phyloP scores from a whole-genome alignment of 441 rosid species.

The Populus hybrid region DNA sequence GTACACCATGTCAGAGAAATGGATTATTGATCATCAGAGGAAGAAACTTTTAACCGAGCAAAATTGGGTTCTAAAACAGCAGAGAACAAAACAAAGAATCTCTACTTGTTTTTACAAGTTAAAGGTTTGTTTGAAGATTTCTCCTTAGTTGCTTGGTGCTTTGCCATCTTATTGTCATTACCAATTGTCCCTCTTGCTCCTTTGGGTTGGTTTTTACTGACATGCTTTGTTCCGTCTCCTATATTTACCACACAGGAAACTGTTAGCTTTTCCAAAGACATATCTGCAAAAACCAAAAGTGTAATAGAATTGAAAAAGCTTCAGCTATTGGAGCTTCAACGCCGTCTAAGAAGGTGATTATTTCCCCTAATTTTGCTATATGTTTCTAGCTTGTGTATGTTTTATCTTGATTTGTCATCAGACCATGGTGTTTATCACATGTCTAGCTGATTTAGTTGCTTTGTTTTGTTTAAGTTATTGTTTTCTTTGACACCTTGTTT shows the following conservation, averaged over 20 bases:
- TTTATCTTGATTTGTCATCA: constrained; percentile 4
- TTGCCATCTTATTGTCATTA: constrained; percentile 14
- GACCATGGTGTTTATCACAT: not conserved
- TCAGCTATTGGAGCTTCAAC: constrained; percentile 75
- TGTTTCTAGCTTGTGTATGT: constrained; percentile 5
- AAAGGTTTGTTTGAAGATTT: constrained; percentile 50
- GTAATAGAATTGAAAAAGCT: constrained; percentile 94
- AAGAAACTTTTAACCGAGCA: constrained; percentile 51
- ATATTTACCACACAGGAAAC: constrained; percentile 45
- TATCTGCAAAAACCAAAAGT: constrained; percentile 85
- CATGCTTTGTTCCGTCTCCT: constrained; percentile 10
- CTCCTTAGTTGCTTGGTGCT: constrained; percentile 4
- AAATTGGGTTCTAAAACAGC: constrained; percentile 63
- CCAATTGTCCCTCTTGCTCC: constrained; percentile 5
- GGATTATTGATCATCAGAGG: constrained; percentile 73
- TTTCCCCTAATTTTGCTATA: constrained; percentile 1
- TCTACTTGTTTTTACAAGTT: constrained; percentile 53
- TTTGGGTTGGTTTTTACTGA: not conserved
- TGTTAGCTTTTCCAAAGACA: constrained; percentile 81
- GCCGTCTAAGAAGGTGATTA: constrained; percentile 74
- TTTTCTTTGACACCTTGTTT: constrained; percentile 15
- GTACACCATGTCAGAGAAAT: constrained; percentile 80
- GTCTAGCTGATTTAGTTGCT: not conserved
- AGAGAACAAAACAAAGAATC: constrained; percentile 60
- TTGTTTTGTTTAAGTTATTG: not conserved